phyloP scores from a whole-genome alignment of 2,329 filamentous ascomycete genomes.

The Claviceps sp. region DNA sequence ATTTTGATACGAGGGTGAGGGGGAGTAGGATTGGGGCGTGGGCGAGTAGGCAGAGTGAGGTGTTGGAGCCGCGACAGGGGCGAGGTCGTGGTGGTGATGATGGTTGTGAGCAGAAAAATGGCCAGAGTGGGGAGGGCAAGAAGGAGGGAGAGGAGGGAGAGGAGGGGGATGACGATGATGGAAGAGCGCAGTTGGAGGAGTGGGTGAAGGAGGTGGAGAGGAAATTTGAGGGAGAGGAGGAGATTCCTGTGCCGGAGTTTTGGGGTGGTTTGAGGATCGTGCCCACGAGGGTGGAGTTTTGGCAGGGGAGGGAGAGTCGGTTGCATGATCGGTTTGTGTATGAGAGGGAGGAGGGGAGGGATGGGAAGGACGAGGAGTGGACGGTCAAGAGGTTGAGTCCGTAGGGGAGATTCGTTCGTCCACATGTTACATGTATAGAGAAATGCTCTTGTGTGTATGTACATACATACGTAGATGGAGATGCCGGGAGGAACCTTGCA shows the following conservation, averaged over 20 bases:
- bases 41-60: conserved; percentile 79
- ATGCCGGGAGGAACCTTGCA: too few species aligned
- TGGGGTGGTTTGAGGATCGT: conserved; percentile 86
- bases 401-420: conserved; percentile 18
- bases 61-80: conserved; percentile 36
- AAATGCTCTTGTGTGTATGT: too few species aligned
- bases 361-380: conserved; percentile 34
- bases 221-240: conserved; percentile 58
- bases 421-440: too few species aligned
- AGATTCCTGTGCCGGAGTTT: conserved; percentile 83
- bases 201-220: conserved; percentile 67
- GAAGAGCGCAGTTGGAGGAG: conserved; percentile 58
- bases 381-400: conserved; percentile 62
- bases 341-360: conserved; percentile 39
- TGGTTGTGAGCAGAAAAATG: conserved; percentile 29
- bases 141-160: conserved; percentile 42
- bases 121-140: conserved; percentile 63
- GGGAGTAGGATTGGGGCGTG: conserved; percentile 82
- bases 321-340: conserved; percentile 93
- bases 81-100: background rate
- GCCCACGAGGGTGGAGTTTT: conserved; percentile 85
- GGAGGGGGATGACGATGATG: conserved; percentile 40
- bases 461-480: too few species aligned
- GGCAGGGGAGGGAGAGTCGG: conserved; percentile 80
- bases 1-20: conserved; percentile 56